Conservation (phyloP, 495 filamentous ascomycete species). For the Neurospora discreta region DNA sequence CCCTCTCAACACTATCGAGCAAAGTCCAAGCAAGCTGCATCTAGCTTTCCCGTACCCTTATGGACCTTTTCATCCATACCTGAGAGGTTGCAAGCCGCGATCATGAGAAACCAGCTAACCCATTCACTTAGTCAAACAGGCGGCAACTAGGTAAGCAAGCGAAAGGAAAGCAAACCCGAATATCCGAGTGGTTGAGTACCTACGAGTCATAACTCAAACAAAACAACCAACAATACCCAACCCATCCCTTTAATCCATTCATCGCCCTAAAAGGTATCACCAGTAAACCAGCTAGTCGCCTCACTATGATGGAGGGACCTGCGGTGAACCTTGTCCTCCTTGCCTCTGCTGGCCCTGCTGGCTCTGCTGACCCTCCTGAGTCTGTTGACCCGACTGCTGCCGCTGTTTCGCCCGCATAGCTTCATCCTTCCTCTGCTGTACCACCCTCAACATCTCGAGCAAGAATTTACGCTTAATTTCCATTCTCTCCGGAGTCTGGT, state of each 20-base stretch:
- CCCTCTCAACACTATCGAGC: neutral
- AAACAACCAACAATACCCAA: neutral
- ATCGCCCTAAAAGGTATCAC: neutral
- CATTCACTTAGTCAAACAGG: neutral
- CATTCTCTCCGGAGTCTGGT: neutral
- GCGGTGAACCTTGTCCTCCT: neutral
- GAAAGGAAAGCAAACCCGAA: neutral
- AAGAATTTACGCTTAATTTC: neutral
- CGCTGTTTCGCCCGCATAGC: neutral
- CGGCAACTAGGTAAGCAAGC: neutral
- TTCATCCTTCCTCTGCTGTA: neutral
- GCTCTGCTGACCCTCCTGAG: neutral
- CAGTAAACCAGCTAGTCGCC: neutral
- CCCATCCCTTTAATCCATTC: neutral
- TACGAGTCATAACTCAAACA: neutral
- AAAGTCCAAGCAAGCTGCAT: neutral
- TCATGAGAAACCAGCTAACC: neutral
- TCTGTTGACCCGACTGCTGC: neutral
- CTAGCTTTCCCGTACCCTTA: neutral
- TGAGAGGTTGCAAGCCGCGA: neutral
- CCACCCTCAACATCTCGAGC: constrained; percentile 5
- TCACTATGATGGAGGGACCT: neutral
- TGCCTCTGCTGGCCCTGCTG: neutral
- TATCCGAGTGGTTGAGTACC: neutral
- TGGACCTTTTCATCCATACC: neutral